A percentile compares a stretch with the other conserved stretches of the same genome.
These are phyloP conservation scores for Fusarium succisae DNA, from an alignment of 2,329 filamentous ascomycete species.

Conservation along the genomic window DNA sequence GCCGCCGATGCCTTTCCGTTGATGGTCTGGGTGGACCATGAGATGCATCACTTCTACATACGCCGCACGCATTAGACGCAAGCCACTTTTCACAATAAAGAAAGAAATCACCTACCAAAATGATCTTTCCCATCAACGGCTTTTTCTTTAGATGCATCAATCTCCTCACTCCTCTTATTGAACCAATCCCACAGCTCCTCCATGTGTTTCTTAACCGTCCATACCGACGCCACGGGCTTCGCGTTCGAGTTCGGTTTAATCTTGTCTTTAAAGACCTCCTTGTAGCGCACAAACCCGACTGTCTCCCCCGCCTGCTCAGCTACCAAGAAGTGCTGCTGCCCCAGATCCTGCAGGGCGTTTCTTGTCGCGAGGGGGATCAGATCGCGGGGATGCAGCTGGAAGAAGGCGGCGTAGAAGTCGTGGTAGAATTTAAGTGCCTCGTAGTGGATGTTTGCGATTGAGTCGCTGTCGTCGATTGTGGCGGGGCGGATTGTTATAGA, in stretches of 20 bases:
- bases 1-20: slow-evolving; percentile 35
- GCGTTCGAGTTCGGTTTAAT: slow-evolving; percentile 16
- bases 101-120: slow-evolving; percentile 17
- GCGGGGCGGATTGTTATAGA: slow-evolving; percentile 29
- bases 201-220: slow-evolving; percentile 31
- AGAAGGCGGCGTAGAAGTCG: slow-evolving; percentile 37
- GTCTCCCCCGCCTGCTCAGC: slow-evolving; percentile 23
- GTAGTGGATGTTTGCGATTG: slow-evolving; percentile 32
- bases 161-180: slow-evolving; percentile 19
- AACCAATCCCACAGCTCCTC: slow-evolving; percentile 35
- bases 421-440: slow-evolving; percentile 31
- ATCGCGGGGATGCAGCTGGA: slow-evolving; percentile 28
- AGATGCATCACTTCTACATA: slow-evolving; percentile 34
- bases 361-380: slow-evolving; percentile 23
- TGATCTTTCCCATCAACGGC: slow-evolving; percentile 25
- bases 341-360: slow-evolving; percentile 24
- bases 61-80: neutral
- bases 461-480: slow-evolving; percentile 22
- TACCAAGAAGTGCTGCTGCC: slow-evolving; percentile 15
- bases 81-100: neutral
- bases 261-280: neutral
- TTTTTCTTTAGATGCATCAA: slow-evolving; percentile 27
- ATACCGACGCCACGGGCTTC: neutral
- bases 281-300: slow-evolving; percentile 36
- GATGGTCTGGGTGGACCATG: slow-evolving; percentile 37